Evolutionary conservation across 305 asterid genomes (phyloP).

Genomic region (Nicotiana rustica): DNA sequence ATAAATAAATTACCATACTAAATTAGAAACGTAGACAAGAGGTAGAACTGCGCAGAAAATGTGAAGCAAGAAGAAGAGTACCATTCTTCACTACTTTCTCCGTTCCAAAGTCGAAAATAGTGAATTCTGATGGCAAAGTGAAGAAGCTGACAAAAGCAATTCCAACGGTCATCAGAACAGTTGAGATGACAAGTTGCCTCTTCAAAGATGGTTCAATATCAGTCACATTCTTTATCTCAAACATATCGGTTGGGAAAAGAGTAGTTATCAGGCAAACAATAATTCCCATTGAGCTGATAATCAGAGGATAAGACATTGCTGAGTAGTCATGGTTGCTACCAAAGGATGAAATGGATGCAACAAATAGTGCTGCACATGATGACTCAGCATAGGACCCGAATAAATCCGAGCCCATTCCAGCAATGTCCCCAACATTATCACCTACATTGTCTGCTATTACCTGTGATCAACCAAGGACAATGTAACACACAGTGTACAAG

Average conservation of each 20-base stretch:
- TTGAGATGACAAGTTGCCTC: constrained; percentile 44
- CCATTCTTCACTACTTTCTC: constrained; percentile 40
- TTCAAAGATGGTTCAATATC: constrained; percentile 45
- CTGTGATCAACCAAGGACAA: constrained; percentile 30
- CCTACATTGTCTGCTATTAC: constrained; percentile 52
- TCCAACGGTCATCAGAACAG: constrained; percentile 41
- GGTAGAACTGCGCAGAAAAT: neutral
- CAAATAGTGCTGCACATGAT: constrained; percentile 45
- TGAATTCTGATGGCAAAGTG: constrained; percentile 41
- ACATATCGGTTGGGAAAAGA: constrained; percentile 36
- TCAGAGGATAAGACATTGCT: constrained; percentile 44
- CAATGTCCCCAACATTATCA: constrained; percentile 47
- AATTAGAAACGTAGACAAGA: neutral
- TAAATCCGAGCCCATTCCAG: constrained; percentile 45
- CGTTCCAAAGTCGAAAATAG: constrained; percentile 38
- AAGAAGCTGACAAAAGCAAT: constrained; percentile 37
- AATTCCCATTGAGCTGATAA: constrained; percentile 44
- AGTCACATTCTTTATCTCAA: constrained; percentile 34
- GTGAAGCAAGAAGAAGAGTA: constrained; percentile 1
- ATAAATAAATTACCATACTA: neutral
- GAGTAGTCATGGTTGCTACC: constrained; percentile 40
- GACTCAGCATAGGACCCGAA: constrained; percentile 48
- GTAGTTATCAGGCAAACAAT: constrained; percentile 43
- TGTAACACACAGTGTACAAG: neutral
- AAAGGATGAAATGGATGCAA: constrained; percentile 46